Evolutionary conservation across 1,284 basidiomycete genomes (phyloP), one percentile per base, ranked within the genome.

Genomic region (Puccinia polysora): DNA sequence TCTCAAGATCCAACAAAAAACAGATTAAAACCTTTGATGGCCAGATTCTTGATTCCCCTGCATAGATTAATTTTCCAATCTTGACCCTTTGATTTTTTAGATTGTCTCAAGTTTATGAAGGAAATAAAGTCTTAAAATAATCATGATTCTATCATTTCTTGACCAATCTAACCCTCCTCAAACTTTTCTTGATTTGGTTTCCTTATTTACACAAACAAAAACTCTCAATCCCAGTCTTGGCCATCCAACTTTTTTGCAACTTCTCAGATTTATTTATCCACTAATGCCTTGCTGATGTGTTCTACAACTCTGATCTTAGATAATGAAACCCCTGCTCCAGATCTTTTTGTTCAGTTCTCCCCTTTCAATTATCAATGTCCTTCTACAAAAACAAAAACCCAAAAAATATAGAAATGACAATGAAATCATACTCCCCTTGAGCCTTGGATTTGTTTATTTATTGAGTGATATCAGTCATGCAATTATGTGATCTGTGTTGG

Each of bases 101-200:
- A 86, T 25, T 80, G 93, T 4, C 86, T 85, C 25, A 75, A 83
- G 6, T 83, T 87, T 75, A 12, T 70, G 30, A 30, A 45, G 5
- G 8, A 60, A 18, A 5, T 20, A 2, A 53, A n/a, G n/a, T n/a
- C n/a, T n/a, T n/a, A 30, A 34, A 71, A 71, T 38, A 47, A 68
- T 25, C 73, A 68, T 23, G 74, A 74, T 7, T 63, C 74, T 23
- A 87, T 94, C 74, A 77, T 83, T 1, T 86, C 88, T 72, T 84
- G 86, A 7, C 88, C 28, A 97, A 97, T 79, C 80, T 96, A 72
- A 97, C 93, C 0, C 86, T 97, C 65, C 82, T 94, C 56, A 96
- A 95, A 78, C 84, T 88, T 65, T 83, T 94, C 59, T 83, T 97
- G 38, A 81, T 93, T 20, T 82, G 85, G 36, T 79, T 89, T 20